Percentiles rank a stretch among this genome's conserved stretches.
phyloP scores from a whole-genome alignment of 148 eudicot species.

The Cornus kousa region DNA sequence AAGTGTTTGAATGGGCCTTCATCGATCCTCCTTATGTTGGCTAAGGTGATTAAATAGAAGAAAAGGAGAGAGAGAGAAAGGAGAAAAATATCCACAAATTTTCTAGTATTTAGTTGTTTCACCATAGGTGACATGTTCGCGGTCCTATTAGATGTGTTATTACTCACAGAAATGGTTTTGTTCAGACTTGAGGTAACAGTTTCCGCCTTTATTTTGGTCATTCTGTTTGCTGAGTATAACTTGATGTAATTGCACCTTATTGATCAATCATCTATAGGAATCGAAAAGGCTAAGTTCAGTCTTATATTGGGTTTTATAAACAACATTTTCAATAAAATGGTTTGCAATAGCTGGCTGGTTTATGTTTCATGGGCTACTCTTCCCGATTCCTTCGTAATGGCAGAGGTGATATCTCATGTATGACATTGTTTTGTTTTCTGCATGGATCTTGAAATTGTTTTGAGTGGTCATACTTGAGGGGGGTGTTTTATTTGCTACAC shows the following conservation, averaged over 20 bases:
- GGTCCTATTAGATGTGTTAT: background rate
- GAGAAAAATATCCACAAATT: background rate
- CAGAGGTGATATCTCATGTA: too few species aligned
- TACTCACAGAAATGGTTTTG: background rate
- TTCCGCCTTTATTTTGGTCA: background rate
- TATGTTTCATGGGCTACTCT: too few species aligned
- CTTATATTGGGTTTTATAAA: too few species aligned
- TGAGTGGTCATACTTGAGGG: too few species aligned
- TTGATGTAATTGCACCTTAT: background rate
- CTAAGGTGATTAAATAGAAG: constrained; percentile 1
- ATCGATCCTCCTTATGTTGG: constrained; percentile 72
- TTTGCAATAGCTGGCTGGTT: background rate
- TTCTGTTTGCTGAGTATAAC: background rate
- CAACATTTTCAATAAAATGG: background rate
- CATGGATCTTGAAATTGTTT: too few species aligned
- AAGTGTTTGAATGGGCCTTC: constrained; percentile 83
- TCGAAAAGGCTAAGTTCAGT: background rate
- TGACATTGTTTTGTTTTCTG: too few species aligned
- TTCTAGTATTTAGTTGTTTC: background rate
- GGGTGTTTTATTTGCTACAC: too few species aligned
- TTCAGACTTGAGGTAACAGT: background rate
- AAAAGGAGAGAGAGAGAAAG: background rate
- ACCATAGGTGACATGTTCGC: background rate
- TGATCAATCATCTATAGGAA: background rate
- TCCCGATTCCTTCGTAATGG: too few species aligned